Base-by-base conservation (phyloP, 768 basidiomycete genomes). In the Leccinum longicurvipes region DNA sequence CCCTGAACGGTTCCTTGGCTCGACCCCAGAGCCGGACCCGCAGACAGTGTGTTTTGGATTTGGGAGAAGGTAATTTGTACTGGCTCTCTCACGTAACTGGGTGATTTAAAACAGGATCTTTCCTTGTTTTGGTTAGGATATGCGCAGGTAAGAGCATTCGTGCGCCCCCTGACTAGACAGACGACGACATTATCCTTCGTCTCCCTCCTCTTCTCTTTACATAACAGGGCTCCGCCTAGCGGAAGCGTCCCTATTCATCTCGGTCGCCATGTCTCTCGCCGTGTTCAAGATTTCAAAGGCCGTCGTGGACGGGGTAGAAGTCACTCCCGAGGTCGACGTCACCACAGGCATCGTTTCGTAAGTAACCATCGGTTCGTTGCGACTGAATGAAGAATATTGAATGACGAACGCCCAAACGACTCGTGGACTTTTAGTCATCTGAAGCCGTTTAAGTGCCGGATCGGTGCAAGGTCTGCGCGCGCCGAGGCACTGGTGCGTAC, bases 401-500 rank as follows among this genome's bases (percentile, higher is more conserved):
- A 36, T 9, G 34, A 17, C 34, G n/a, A 19, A 32, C 12, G 6
- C 29, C 3, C 9, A 14, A 32, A 41, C 2, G 10, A 17, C 19
- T 41, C 4, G 39, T n/a, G n/a, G n/a, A n/a, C n/a, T n/a, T n/a
- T 8, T 47, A 69, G 67, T 14, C 84, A 83, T 60, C 82, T 80
- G 3, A 78, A 76, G 59, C 79, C 82, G 21, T 85, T 82, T 67
- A 77, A 73, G 58, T 86, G 79, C 65, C 65, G 68, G n/a, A 78
- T 86, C 59, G 77, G 68, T 44, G 79, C 82, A 15, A 77, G 82
- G 47, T 82, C 80, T 7, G 72, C 78, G 47, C 74, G 70, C 55
- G 76, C 79, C 1, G 55, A 56, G 39, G 47, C 54, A 23, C 47
- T 67, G 25, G 17, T 54, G 11, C 51, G 12, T 3, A 41, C 15